Base-by-base conservation (phyloP, 495 filamentous ascomycete genomes). In the Hyaloscypha finlandica region DNA sequence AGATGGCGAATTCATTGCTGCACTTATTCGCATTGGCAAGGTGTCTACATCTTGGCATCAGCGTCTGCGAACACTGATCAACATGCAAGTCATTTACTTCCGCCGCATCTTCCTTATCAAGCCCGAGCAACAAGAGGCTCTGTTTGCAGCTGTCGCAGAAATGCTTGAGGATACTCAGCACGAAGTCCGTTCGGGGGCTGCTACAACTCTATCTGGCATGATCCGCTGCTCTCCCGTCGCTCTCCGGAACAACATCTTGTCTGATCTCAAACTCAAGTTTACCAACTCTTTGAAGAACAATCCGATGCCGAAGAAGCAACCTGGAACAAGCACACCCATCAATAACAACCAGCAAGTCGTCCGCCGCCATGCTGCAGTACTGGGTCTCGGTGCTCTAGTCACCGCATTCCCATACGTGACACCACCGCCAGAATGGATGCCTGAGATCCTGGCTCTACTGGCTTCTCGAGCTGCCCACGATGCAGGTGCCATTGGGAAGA, bases 31-130 rank as follows among this genome's bases (percentile, higher is more conserved):
- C 64, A 94, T 99, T 65, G 95, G 96, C 48, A 91, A 89, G 71
- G 90, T 87, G 12, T 90, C 94, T 0, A 79, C 89, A 3, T 90
- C 89, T n/a, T 99, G 95, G 95, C 95, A 99, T 75, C 96, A 98
- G 76, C 91, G 95, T 29, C 84, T 99, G 45, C 88, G 95, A n/a
- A 92, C 96, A 31, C 87, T 98, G 70, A 96, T 99, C 79, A 98
- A 97, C 79, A 98, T 99, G 83, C 95, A 99, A 76, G 94, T 97
- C 73, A 89, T 99, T 74, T 99, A 97, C 81, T 99, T 98, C 87
- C 92, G 95, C 52, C 90, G 93, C 33, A 83, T 99, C 30, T 99
- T 99, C 84, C 81, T 97, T n/a, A 90, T 96, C 70, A 87, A 88
- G n/a, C 78, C 81, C 11, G 76, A 81, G 19, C 87, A 96, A 73